Base-by-base conservation (phyloP, 208 protist species). In the Zelonia costaricensis region DNA sequence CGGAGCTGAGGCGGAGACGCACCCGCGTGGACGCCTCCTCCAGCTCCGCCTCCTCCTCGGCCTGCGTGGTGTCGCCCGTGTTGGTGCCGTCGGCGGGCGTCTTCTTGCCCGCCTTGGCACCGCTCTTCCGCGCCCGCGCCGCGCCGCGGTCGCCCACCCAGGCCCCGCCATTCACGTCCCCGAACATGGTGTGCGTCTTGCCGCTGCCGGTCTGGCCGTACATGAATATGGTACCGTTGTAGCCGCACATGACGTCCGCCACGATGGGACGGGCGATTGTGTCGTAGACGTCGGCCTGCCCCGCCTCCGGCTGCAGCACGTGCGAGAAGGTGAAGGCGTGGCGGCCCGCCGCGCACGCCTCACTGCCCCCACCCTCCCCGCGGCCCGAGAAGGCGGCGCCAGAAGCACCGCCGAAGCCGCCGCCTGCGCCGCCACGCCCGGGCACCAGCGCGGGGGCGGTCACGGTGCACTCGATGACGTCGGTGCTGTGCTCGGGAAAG, bases 191-290 rank as follows among this genome's bases (percentile, higher is more conserved):
- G 71, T 93, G 81, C 13, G 88, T 94, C 76, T 97, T 97, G 25
- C 92, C 96, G 55, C 82, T 88, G 18, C 88, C 89, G 1, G 95
- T 98, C 64, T 95, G 88, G 18, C 93, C 93, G 63, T 97, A 97
- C 45, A 92, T 81, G 28, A 98, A 82, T 40, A 98, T 66, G 12
- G 91, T 90, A 15, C 78, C 86, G 75, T 97, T 96, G 71, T 92
- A 93, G 40, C 94, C 91, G 7, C 79, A 40, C 69, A 97, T 84
- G 7, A 96, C 88, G 74, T 97, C 93, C 39, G 80, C 76, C 30
- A 98, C 78, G 27, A 97, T 84, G 30, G 91, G 86, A 18, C 53
- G 62, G n/a, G 87, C 96, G 16, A 97, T 75, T 51, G 86, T 74
- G 1, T 83, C 69, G 69, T 92, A 98, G 16, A 98, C 80, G 25